Evolutionary conservation across 129 eudicot genomes (phyloP).

Genomic region (Chrysanthemum makinoi): DNA sequence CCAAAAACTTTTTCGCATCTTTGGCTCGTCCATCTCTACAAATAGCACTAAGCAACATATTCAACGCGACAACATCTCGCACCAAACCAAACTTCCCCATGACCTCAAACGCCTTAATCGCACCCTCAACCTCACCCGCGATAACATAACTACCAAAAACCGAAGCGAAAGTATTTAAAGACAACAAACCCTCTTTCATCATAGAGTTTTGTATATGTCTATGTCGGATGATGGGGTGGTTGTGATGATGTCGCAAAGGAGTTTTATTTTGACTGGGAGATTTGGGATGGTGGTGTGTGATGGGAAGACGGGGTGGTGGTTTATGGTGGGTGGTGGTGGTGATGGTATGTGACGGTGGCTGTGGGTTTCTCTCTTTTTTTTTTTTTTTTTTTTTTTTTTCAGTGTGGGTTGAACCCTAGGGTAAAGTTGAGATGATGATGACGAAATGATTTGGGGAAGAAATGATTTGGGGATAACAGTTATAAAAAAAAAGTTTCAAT

Average conservation of each 20-base stretch:
- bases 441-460: too few species aligned
- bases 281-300: constrained; percentile 54
- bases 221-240: constrained; percentile 43
- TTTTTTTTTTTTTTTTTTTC: too few species aligned
- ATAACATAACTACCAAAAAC: constrained; percentile 73
- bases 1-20: constrained; percentile 50
- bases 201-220: constrained; percentile 45
- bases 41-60: constrained; percentile 65
- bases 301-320: constrained; percentile 36
- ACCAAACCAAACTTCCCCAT: constrained; percentile 60
- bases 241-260: constrained; percentile 65
- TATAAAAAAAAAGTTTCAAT: too few species aligned
- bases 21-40: constrained; percentile 64
- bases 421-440: too few species aligned
- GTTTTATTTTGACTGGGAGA: constrained; percentile 55
- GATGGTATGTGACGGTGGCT: too few species aligned
- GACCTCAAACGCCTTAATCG: constrained; percentile 50
- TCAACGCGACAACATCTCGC: constrained; percentile 62
- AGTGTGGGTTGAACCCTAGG: too few species aligned
- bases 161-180: constrained; percentile 75
- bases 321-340: too few species aligned
- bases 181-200: constrained; percentile 55
- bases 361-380: too few species aligned
- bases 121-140: constrained; percentile 53
- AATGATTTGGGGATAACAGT: too few species aligned